Evolutionary conservation across 495 filamentous ascomycete species (phyloP).

Genomic region (Darksidea phi): DNA sequence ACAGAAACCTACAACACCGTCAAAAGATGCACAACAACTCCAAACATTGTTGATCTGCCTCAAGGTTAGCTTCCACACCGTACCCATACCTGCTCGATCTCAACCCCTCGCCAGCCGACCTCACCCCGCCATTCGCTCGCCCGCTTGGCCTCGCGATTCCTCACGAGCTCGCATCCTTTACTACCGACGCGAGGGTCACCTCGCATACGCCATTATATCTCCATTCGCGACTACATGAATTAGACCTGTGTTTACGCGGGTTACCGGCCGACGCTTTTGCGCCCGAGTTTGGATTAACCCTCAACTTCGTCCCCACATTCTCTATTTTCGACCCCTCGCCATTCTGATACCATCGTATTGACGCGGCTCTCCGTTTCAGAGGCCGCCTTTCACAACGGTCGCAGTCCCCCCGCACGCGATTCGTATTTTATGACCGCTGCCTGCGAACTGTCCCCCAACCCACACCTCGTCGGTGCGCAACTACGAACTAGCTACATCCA

Average conservation of each 20-base stretch:
- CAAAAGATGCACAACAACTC: too few relatives aligned
- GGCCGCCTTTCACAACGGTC: too few relatives aligned
- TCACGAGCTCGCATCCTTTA: conserved; percentile 5
- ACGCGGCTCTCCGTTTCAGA: not conserved
- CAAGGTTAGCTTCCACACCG: too few relatives aligned
- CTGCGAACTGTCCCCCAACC: not conserved
- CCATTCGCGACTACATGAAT: conserved; percentile 9
- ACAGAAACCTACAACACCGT: too few relatives aligned
- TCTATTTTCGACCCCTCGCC: conserved; percentile 1
- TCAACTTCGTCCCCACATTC: conserved; percentile 7
- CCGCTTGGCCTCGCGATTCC: not conserved
- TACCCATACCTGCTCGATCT: too few relatives aligned
- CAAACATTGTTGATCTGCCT: too few relatives aligned
- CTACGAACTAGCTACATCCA: conserved; percentile 17
- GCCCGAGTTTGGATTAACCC: not conserved
- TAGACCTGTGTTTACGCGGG: not conserved
- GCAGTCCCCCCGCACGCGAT: not conserved
- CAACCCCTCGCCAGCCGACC: not conserved
- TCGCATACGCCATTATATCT: not conserved
- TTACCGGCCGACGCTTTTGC: not conserved
- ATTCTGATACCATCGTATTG: conserved; percentile 1
- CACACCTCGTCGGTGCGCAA: conserved; percentile 9
- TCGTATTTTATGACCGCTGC: not conserved
- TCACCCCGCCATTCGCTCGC: not conserved
- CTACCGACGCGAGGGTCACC: conserved; percentile 5